Evolutionary conservation across 495 filamentous ascomycete species (phyloP).

Genomic region (Hypoxylon trugodes): DNA sequence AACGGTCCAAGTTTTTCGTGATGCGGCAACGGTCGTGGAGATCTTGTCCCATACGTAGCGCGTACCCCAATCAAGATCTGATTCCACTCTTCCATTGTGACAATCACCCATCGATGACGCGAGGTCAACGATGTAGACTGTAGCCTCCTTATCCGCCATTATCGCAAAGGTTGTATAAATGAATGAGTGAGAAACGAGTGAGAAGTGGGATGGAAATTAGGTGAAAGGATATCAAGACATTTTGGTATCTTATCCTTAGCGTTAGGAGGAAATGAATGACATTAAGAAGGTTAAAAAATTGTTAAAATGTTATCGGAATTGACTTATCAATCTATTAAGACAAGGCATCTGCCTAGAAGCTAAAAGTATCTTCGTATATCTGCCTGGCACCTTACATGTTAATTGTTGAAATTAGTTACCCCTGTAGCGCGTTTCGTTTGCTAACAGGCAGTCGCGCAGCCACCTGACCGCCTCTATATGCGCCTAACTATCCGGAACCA

Average conservation of each 20-base stretch:
- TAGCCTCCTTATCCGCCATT: constrained; percentile 96
- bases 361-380: constrained; percentile 2
- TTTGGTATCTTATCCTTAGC: neutral
- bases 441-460: constrained; percentile 28
- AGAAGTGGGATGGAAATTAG: neutral
- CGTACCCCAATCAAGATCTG: constrained; percentile 90
- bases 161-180: constrained; percentile 14
- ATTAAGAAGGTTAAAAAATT: too few relatives aligned
- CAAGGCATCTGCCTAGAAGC: constrained; percentile 30
- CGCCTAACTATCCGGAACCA: constrained; percentile 36
- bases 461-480: constrained; percentile 47
- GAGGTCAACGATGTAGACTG: constrained; percentile 90
- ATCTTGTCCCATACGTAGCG: constrained; percentile 97
- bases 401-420: neutral
- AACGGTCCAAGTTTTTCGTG: constrained; percentile 79
- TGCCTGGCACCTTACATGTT: neutral
- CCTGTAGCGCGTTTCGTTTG: constrained; percentile 9
- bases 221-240: neutral
- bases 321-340: constrained; percentile 19
- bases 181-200: neutral
- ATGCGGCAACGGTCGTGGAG: constrained; percentile 80
- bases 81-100: constrained; percentile 74
- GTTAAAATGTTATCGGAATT: constrained; percentile 13
- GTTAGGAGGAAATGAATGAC: neutral
- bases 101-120: constrained; percentile 82